A percentile compares a stretch with the other conserved stretches of the same genome.
Conservation (phyloP, 208 protist genomes). For the Acanthamoeba royreba region DNA sequence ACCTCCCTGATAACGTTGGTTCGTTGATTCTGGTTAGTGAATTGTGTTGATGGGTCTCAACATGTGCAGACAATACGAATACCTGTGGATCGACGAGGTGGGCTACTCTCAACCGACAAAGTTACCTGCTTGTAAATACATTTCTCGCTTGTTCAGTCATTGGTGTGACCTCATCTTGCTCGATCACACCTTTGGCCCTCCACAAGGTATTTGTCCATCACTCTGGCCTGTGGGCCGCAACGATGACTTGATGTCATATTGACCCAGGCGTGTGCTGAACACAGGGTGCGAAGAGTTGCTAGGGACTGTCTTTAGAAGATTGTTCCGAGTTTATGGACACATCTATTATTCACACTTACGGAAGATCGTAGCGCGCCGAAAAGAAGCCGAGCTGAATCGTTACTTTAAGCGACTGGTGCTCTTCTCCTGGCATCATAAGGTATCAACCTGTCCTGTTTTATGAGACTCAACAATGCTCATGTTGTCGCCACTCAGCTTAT, state of each 20-base stretch:
- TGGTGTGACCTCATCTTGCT: constrained; percentile 49
- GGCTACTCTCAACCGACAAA: background rate
- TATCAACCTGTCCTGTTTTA: too few species aligned
- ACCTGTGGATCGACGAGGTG: constrained; percentile 23
- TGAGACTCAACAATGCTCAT: too few species aligned
- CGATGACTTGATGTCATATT: background rate
- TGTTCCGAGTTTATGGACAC: constrained; percentile 30
- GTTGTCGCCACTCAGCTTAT: background rate
- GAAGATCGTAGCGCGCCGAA: background rate
- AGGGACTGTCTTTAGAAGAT: background rate
- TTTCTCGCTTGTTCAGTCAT: background rate
- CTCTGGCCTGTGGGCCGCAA: too few species aligned
- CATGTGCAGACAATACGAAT: constrained; percentile 25
- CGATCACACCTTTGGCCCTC: constrained; percentile 43
- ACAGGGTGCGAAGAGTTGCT: constrained; percentile 13
- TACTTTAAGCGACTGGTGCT: constrained; percentile 70
- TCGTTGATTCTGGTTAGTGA: too few species aligned
- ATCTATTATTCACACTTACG: constrained; percentile 39
- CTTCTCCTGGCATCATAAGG: constrained; percentile 73
- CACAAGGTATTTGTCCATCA: background rate
- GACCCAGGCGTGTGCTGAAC: too few species aligned
- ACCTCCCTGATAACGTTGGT: too few species aligned
- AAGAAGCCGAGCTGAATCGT: background rate
- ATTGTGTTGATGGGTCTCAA: too few species aligned
- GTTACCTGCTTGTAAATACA: constrained; percentile 25